Percentiles rank a stretch among this genome's conserved stretches.
Evolutionary conservation across 768 basidiomycete species (phyloP).

Genomic region (Lanmaoa pseudosensibilis): DNA sequence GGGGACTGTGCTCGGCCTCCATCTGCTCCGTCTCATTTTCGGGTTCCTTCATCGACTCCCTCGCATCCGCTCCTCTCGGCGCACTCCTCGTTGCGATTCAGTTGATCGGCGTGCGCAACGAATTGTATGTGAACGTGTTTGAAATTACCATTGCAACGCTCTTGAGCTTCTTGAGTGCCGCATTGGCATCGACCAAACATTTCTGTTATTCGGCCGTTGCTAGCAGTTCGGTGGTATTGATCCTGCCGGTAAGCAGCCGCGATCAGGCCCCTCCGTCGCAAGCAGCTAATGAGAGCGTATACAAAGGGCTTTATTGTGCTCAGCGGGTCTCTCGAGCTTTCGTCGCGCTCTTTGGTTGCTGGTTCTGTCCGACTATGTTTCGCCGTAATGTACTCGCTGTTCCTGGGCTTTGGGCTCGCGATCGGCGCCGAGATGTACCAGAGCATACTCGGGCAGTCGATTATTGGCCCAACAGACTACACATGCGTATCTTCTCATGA

Average conservation of each 20-base stretch:
- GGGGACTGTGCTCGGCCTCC: slow-evolving; percentile 72
- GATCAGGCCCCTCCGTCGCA: not conserved
- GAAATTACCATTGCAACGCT: slow-evolving; percentile 81
- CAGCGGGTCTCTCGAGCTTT: slow-evolving; percentile 72
- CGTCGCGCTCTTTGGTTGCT: slow-evolving; percentile 77
- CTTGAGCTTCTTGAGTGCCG: slow-evolving; percentile 77
- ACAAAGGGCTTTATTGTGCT: slow-evolving; percentile 64
- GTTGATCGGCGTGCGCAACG: slow-evolving; percentile 67
- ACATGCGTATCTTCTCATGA: slow-evolving; percentile 58
- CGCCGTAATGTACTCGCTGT: slow-evolving; percentile 74
- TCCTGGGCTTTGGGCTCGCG: slow-evolving; percentile 77
- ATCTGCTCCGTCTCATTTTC: slow-evolving; percentile 74
- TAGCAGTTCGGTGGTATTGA: slow-evolving; percentile 74
- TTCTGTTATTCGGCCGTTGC: slow-evolving; percentile 85
- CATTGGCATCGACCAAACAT: slow-evolving; percentile 60
- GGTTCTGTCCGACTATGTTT: slow-evolving; percentile 86
- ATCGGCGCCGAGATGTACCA: slow-evolving; percentile 73
- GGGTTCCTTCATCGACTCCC: slow-evolving; percentile 75
- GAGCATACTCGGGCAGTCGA: slow-evolving; percentile 47
- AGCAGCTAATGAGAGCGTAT: slow-evolving; percentile 1
- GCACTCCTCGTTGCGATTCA: slow-evolving; percentile 73
- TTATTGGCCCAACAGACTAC: slow-evolving; percentile 59
- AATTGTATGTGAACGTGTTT: slow-evolving; percentile 78
- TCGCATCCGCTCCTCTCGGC: slow-evolving; percentile 74
- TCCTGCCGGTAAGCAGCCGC: slow-evolving; percentile 58